Base-by-base conservation (phyloP, 2,329 filamentous ascomycete species). In the Ascochyta koolunga region DNA sequence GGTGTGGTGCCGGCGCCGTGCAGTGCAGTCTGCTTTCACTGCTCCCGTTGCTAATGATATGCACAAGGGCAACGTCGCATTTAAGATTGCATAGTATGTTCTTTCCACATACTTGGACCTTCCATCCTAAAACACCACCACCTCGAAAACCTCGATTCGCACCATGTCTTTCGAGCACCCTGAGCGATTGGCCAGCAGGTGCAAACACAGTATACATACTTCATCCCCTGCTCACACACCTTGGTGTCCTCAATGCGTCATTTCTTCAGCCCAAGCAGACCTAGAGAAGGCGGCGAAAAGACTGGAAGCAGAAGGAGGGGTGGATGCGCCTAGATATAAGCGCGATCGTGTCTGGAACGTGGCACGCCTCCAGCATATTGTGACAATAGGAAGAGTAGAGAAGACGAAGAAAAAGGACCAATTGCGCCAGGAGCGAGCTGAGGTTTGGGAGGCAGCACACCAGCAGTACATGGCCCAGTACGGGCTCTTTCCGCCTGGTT, bases 201-300 rank as follows among this genome's bases (percentile, higher is more conserved):
- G 68, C 46, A 51, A 58, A 8, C 69, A 71, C 53, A 22, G 21
- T 8, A 42, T 70, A 15, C 67, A 71, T 35, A 60, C 59, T 15
- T 66, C 61, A 8, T 58, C 48, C 15, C 31, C 64, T 3, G 11
- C 37, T n/a, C 65, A 57, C 33, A 66, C 59, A 0, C 64, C 60
- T 1, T 44, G 39, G 47, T 72, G 67, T 38, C 56, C 64, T 16
- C 31, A 19, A 18, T 70, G 66, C 39, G 49, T 50, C n/a, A 22
- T 51, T 2, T 50, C 50, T 1, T 33, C 40, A n/a, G 61, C 61
- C 8, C 60, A 56, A 43, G 42, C 35, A n/a, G 64, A 54, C 18
- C 41, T 63, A 6, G 53, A 66, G 15, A 46, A 31, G n/a, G 57
- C 58, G 25, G 47, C 56, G 11, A 48, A 55, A 21, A 42, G 25